Evolutionary conservation across 2,329 filamentous ascomycete species (phyloP), one percentile per base, ranked within the genome.

Genomic region (Calonectria ilicicola): DNA sequence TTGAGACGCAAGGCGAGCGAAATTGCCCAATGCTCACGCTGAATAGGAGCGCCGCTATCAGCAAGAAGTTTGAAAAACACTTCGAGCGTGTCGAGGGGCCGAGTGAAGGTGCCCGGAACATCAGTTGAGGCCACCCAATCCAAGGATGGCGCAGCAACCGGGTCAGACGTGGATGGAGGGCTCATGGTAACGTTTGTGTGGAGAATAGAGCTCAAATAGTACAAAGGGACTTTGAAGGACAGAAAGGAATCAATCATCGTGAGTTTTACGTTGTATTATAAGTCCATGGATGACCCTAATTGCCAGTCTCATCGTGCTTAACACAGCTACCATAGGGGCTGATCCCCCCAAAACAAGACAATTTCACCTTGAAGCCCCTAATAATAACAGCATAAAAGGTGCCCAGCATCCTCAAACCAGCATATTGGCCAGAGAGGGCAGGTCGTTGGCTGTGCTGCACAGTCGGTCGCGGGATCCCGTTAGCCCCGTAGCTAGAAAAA

Each of bases 21-120:
- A 60, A 83, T 72, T 19, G 81, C 73, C 81, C 82, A 83, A 67
- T 82, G 78, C 69, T 83, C 81, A 51, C 81, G 80, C 32, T 79
- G 77, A 12, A 82, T 65, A 5, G 75, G 66, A 29, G 73, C 72
- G 42, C 75, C 78, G 27, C 72, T 62, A 47, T 82, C 80, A n/a
- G 75, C 80, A n/a, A 81, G 29, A 5, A 82, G 69, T 64, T 81
- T 82, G 67, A 81, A 80, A 40, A 80, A 83, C 5, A 69, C 75
- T 74, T 82, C 80, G 32, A 75, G 56, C 10, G 74, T 75, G 49
- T 75, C 72, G 23, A 75, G 56, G 8, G 60, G 67, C 6, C 74
- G 74, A 27, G 47, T 44, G 17, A 29, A 72, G 29, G 58, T 65
- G 23, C 56, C 69, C 5, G 67, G 53, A 23, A 14, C 53, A 15